phyloP scores from a whole-genome alignment of 345 rosid species.

The Arabidopsis thaliana region TAIR10.1 NC_003070.9:6601501-6602000 shows the following conservation, averaged over 20 bases:
- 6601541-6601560: not conserved
- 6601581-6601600: not conserved
- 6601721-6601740: slow-evolving; percentile 7
- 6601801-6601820: slow-evolving; percentile 43
- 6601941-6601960: not conserved
- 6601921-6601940: not conserved
- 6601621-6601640: not conserved
- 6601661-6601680: slow-evolving; percentile 17
- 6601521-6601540: not conserved
- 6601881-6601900: slow-evolving; percentile 27
- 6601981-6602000: slow-evolving; percentile 36
- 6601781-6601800: slow-evolving; percentile 28
- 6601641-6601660: not conserved
- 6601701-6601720: not conserved
- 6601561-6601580: not conserved
- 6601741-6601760: slow-evolving; percentile 16
- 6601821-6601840: slow-evolving; percentile 39
- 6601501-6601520: not conserved
- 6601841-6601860: slow-evolving; percentile 40
- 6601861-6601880: slow-evolving; percentile 30
- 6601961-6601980: slow-evolving; percentile 4
- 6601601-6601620: not conserved
- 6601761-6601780: slow-evolving; percentile 23
- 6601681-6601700: slow-evolving; percentile 1
- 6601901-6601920: slow-evolving; percentile 7